Base-by-base conservation (phyloP, 306 rosid genomes). In the Arachis hypogaea region DNA sequence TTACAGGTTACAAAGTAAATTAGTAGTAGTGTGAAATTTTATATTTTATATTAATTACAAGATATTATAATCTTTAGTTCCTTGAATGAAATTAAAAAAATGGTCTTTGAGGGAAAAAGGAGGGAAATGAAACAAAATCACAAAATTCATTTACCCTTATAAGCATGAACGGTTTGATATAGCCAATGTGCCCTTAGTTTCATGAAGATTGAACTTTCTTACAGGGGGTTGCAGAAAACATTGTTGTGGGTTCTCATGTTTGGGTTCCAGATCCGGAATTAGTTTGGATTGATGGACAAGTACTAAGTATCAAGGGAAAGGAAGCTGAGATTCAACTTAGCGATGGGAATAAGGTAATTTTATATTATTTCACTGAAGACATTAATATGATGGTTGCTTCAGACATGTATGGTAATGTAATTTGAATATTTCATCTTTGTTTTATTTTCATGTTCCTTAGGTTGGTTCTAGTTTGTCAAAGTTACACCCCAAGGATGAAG, bases 261-360 rank as follows among this genome's bases (percentile, higher is more conserved):
- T 91, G 96, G 97, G 89, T 89, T 79, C 95, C 81, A 74, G 88
- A 91, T 73, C 76, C 87, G 71, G 93, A 88, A 28, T 58, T 83
- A 66, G 88, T 88, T 73, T 94, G 98, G 98, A 72, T 79, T 82
- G 96, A 86, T 76, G 98, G 98, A 65, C 68, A 79, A 76, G 93
- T 91, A 52, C 28, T 80, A 66, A 81, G 73, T 63, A 92, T 94
- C 55, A 80, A 63, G 74, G 96, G 95, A 72, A 93, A 88, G n/a
- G 90, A 89, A 40, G 97, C 92, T 68, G 96, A 85, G 86, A 84
- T 94, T 79, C 86, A 88, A 80, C 77, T 88, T 57, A 86, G 88
- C 74, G 33, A 79, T 58, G 96, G 77, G 72, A 85, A 78, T 57
- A 82, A 11, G 89, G 98, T 94, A 86, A 60, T 69, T 12, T 63